These are phyloP conservation scores for Capronia americana DNA, from an alignment of 2,329 filamentous ascomycete genomes.

Conservation along the genomic window DNA sequence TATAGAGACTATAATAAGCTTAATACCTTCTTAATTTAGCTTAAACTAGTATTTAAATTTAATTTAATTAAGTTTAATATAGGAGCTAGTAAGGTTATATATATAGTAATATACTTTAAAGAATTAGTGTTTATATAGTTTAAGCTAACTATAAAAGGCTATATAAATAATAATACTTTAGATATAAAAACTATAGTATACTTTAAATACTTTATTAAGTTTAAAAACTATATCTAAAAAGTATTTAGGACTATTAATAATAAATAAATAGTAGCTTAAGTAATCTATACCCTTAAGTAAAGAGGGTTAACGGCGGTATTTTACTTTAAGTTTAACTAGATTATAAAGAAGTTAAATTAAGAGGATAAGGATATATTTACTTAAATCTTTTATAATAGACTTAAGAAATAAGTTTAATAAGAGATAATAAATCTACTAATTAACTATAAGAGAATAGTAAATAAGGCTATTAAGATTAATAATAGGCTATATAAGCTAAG, in stretches of 20 bases:
- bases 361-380: neutral
- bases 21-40: neutral
- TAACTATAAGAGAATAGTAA: neutral
- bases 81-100: neutral
- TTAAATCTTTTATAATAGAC: constrained; percentile 8
- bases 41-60: neutral
- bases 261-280: neutral
- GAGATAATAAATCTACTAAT: neutral
- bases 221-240: neutral
- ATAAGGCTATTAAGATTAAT: constrained; percentile 7
- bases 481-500: neutral
- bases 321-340: neutral
- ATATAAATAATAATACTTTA: neutral
- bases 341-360: neutral
- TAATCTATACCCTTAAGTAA: neutral
- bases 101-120: neutral
- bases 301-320: neutral
- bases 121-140: neutral
- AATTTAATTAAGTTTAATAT: neutral
- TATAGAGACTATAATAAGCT: neutral
- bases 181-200: neutral
- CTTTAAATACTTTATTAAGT: neutral
- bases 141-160: neutral
- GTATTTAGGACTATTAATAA: constrained; percentile 3
- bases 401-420: neutral